Evolutionary conservation across 164 flowering plant genomes (phyloP).

Genomic region (Sedum album): DNA sequence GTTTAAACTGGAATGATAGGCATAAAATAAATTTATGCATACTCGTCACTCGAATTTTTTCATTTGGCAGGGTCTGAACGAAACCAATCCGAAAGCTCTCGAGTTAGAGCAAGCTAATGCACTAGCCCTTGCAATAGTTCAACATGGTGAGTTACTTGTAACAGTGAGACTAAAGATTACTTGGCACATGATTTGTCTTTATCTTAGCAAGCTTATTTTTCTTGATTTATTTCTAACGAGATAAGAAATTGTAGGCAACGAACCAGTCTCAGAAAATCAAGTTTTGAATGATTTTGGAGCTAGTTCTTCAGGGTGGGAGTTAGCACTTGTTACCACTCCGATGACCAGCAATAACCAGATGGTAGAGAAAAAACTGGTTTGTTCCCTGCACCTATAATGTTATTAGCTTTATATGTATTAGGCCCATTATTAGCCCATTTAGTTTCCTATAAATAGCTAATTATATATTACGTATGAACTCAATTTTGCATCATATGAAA

Average conservation of each 20-base stretch:
- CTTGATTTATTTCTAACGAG: background rate
- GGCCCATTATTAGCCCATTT: too few species aligned
- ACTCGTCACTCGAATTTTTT: background rate
- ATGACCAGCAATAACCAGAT: slow-evolving; percentile 38
- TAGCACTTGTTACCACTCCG: slow-evolving; percentile 72
- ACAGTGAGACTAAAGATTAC: background rate
- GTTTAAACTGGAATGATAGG: background rate
- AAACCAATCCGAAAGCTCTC: slow-evolving; percentile 58
- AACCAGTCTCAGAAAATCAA: slow-evolving; percentile 18
- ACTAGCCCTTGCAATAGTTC: slow-evolving; percentile 83
- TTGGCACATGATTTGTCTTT: background rate
- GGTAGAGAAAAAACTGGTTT: slow-evolving; percentile 56
- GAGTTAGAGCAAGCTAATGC: slow-evolving; percentile 86
- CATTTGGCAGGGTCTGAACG: slow-evolving; percentile 58
- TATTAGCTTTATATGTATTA: too few species aligned
- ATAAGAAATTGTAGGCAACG: slow-evolving; percentile 28
- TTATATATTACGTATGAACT: too few species aligned
- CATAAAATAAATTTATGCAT: background rate
- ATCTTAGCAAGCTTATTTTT: too few species aligned
- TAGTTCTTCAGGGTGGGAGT: slow-evolving; percentile 78
- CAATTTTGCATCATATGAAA: too few species aligned
- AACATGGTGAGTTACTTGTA: slow-evolving; percentile 35
- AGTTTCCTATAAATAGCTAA: too few species aligned
- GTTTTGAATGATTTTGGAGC: slow-evolving; percentile 24
- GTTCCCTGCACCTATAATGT: slow-evolving; percentile 14